A percentile compares a stretch with the other conserved stretches of the same genome.
These are phyloP conservation scores for Quercus parvula DNA, from an alignment of 306 rosid species.

Conservation along the genomic window DNA sequence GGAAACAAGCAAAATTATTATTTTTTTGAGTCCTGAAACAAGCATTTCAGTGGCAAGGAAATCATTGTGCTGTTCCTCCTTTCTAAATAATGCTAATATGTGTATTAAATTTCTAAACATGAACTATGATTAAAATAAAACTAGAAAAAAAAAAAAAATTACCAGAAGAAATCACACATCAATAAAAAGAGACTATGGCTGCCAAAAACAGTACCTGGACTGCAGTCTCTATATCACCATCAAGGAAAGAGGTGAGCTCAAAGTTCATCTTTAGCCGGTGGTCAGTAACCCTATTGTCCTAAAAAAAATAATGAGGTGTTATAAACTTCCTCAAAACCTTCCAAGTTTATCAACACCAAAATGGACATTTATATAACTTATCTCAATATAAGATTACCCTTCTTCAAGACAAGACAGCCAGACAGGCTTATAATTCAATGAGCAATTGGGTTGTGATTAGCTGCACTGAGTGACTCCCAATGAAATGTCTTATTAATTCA, in stretches of 20 bases:
- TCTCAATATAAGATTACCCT: background rate
- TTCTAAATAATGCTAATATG: background rate
- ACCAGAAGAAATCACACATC: background rate
- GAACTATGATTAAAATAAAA: background rate
- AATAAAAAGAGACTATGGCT: background rate
- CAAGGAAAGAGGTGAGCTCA: constrained; percentile 87
- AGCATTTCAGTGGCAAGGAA: background rate
- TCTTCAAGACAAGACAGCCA: constrained; percentile 6
- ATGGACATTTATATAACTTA: background rate
- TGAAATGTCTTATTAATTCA: background rate
- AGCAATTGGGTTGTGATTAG: background rate
- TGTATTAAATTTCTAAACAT: constrained; percentile 7
- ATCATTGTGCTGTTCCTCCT: background rate
- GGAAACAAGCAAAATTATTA: constrained; percentile 10
- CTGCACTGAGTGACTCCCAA: constrained; percentile 1
- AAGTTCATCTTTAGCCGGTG: constrained; percentile 84
- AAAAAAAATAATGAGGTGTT: constrained; percentile 5
- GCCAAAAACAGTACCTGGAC: constrained; percentile 67
- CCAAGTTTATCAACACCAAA: constrained; percentile 1
- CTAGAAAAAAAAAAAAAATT: background rate
- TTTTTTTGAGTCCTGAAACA: constrained; percentile 3
- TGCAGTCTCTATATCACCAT: constrained; percentile 75
- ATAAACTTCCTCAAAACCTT: constrained; percentile 15
- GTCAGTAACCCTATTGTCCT: constrained; percentile 97
- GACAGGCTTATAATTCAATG: background rate